phyloP scores from a whole-genome alignment of 116 monocot genomes.

The Zostera marina region DNA sequence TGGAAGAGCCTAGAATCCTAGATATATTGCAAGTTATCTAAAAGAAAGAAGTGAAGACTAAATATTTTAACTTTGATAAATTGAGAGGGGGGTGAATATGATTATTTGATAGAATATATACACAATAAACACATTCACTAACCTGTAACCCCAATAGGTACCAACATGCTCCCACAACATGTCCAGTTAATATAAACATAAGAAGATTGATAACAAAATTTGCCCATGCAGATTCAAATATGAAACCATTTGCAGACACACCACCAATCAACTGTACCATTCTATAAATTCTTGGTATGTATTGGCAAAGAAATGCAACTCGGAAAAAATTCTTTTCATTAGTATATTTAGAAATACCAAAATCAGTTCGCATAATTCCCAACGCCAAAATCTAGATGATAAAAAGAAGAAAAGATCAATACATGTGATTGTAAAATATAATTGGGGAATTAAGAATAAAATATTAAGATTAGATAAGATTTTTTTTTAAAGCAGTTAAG shows the following conservation, averaged over 20 bases:
- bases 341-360: constrained; percentile 57
- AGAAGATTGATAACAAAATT: constrained; percentile 87
- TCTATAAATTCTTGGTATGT: constrained; percentile 61
- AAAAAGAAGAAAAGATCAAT: not conserved
- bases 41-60: not conserved
- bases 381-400: constrained; percentile 65
- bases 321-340: constrained; percentile 75
- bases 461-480: not conserved
- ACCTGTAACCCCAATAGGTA: constrained; percentile 93
- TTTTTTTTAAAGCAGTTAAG: no score
- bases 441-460: not conserved
- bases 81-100: not conserved
- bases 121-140: constrained; percentile 4
- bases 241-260: constrained; percentile 70
- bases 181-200: constrained; percentile 79
- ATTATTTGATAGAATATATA: not conserved
- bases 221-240: constrained; percentile 92
- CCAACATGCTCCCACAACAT: constrained; percentile 89
- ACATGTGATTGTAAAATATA: not conserved
- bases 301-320: constrained; percentile 63
- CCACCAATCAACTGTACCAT: constrained; percentile 56
- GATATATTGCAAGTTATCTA: no score
- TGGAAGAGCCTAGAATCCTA: no score
- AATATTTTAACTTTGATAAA: not conserved
- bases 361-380: constrained; percentile 38